Evolutionary conservation across 2,329 filamentous ascomycete genomes (phyloP).

Genomic region (Stagonosporopsis chrysanthemi): DNA sequence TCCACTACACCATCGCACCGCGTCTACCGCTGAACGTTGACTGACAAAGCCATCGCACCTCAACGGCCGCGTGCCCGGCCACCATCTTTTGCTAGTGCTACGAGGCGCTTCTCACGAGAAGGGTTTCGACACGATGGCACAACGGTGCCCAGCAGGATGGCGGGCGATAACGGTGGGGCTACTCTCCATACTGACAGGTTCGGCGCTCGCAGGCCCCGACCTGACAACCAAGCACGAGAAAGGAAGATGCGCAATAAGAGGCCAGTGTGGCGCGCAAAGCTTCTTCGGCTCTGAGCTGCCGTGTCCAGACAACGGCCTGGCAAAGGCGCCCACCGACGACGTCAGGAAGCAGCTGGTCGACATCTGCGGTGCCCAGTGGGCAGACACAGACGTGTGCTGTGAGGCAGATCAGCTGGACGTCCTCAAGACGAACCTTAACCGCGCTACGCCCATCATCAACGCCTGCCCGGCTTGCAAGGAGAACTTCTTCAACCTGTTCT

Average conservation of each 20-base stretch:
- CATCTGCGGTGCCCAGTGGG: constrained; percentile 89
- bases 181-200: constrained; percentile 38
- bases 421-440: constrained; percentile 83
- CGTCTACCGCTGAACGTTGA: neutral
- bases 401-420: constrained; percentile 79
- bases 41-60: neutral
- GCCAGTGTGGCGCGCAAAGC: constrained; percentile 88
- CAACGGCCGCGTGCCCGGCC: neutral
- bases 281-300: constrained; percentile 90
- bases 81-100: neutral
- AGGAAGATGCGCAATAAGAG: constrained; percentile 88
- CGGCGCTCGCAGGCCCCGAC: constrained; percentile 41
- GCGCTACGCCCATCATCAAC: constrained; percentile 86
- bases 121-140: constrained; percentile 25
- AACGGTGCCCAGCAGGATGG: constrained; percentile 34
- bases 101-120: neutral
- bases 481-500: constrained; percentile 99
- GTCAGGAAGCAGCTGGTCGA: constrained; percentile 80
- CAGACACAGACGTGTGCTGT: constrained; percentile 84
- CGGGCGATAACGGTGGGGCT: constrained; percentile 36
- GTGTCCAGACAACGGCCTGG: constrained; percentile 88
- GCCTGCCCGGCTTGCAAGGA: constrained; percentile 96
- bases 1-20: neutral
- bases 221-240: constrained; percentile 73
- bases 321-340: constrained; percentile 74